These are phyloP conservation scores for Primulina huaijiensis DNA, from an alignment of 257 asterid species.

Conservation along the genomic window DNA sequence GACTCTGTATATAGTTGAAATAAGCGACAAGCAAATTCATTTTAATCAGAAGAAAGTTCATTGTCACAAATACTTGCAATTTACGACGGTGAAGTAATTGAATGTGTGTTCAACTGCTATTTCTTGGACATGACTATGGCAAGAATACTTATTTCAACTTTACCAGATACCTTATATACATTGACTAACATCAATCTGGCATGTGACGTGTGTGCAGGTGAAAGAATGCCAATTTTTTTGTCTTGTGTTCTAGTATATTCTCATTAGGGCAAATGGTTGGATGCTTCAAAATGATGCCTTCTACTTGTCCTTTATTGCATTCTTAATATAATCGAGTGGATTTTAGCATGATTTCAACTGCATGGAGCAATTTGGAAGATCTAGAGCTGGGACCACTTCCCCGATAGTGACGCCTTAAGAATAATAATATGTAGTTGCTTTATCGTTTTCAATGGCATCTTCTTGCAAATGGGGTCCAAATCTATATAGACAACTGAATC, in stretches of 20 bases:
- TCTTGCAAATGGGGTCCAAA: slow-evolving; percentile 31
- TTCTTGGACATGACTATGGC: background rate
- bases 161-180: background rate
- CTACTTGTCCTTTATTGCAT: slow-evolving; percentile 18
- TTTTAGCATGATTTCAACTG: slow-evolving; percentile 7
- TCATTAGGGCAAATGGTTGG: slow-evolving; percentile 9
- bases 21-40: background rate
- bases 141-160: background rate
- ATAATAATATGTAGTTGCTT: slow-evolving; percentile 9
- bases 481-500: slow-evolving; percentile 18
- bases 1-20: too few relatives aligned
- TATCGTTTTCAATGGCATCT: slow-evolving; percentile 17
- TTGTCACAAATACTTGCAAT: background rate
- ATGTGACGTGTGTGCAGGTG: background rate
- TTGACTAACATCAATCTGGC: background rate
- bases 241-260: slow-evolving; percentile 14
- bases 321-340: background rate
- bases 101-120: background rate
- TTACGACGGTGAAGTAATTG: background rate
- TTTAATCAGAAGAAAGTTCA: background rate
- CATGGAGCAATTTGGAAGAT: slow-evolving; percentile 18
- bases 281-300: slow-evolving; percentile 1
- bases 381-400: slow-evolving; percentile 52
- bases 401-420: slow-evolving; percentile 30
- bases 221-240: background rate